Evolutionary conservation across 2,329 filamentous ascomycete species (phyloP).

Genomic region (Purpureocillium lavendulum): DNA sequence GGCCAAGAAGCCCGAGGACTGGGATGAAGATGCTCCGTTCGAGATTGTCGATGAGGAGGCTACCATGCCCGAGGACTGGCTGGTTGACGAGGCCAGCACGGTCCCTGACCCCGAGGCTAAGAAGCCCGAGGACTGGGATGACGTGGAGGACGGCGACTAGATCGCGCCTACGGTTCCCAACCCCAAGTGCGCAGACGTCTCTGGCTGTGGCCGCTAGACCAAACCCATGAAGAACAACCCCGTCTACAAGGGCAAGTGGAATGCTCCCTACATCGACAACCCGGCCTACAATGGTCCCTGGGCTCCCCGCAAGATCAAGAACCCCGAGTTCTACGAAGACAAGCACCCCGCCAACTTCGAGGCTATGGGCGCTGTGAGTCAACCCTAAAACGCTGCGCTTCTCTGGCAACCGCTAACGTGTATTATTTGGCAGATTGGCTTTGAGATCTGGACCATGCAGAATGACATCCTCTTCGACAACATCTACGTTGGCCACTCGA

Average conservation of each 20-base stretch:
- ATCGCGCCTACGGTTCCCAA: slow-evolving; percentile 82
- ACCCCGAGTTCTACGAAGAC: slow-evolving; percentile 95
- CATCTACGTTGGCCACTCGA: slow-evolving; percentile 98
- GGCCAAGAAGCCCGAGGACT: slow-evolving; percentile 94
- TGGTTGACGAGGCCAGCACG: slow-evolving; percentile 75
- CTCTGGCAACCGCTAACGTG: not conserved
- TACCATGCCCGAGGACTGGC: slow-evolving; percentile 88
- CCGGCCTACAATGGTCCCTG: slow-evolving; percentile 95
- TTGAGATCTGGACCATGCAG: slow-evolving; percentile 99
- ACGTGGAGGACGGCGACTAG: slow-evolving; percentile 99
- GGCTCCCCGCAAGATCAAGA: slow-evolving; percentile 92
- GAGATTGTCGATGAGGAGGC: slow-evolving; percentile 94
- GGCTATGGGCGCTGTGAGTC: slow-evolving; percentile 89
- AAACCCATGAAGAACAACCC: slow-evolving; percentile 91
- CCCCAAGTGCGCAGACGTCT: slow-evolving; percentile 88
- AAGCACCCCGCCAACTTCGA: slow-evolving; percentile 95
- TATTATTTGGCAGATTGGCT: slow-evolving; percentile 70
- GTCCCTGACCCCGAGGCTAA: slow-evolving; percentile 87
- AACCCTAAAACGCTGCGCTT: slow-evolving; percentile 4
- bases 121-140: slow-evolving; percentile 99
- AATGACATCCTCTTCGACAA: slow-evolving; percentile 98
- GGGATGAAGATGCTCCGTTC: slow-evolving; percentile 96
- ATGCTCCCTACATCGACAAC: slow-evolving; percentile 88
- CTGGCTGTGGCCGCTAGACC: slow-evolving; percentile 90
- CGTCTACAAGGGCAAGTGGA: slow-evolving; percentile 98